Evolutionary conservation across 78 protist species (phyloP).

Genomic region (Pigoraptor vietnamica): DNA sequence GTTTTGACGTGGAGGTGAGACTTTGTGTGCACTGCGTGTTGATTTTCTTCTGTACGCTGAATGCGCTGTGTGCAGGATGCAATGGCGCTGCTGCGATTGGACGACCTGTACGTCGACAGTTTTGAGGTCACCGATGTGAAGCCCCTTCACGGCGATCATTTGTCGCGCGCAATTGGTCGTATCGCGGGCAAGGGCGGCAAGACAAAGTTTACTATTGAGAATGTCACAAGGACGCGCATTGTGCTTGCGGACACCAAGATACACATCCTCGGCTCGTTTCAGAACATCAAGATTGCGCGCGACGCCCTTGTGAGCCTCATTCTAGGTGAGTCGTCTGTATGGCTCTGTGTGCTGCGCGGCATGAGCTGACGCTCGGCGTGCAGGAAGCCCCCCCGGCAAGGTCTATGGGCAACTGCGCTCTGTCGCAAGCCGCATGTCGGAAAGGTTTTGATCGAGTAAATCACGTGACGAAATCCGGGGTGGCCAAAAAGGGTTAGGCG

Average conservation of each 20-base stretch:
- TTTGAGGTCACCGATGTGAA: slow-evolving; percentile 93
- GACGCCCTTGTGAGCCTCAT: slow-evolving; percentile 88
- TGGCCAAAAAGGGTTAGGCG: too few relatives aligned
- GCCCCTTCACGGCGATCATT: slow-evolving; percentile 90
- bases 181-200: slow-evolving; percentile 96
- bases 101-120: slow-evolving; percentile 93
- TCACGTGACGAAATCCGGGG: too few relatives aligned
- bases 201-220: slow-evolving; percentile 94
- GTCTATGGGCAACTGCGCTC: not conserved
- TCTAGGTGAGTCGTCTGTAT: slow-evolving; percentile 53
- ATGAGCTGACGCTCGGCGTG: too few relatives aligned
- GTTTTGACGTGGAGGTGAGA: slow-evolving; percentile 75
- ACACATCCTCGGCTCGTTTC: slow-evolving; percentile 93
- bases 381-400: slow-evolving; percentile 1
- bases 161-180: slow-evolving; percentile 96
- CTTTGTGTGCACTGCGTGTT: not conserved
- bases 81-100: slow-evolving; percentile 93
- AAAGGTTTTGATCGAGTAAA: not conserved
- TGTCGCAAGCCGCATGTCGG: not conserved
- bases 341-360: too few relatives aligned
- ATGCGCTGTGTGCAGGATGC: slow-evolving; percentile 89
- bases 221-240: slow-evolving; percentile 92
- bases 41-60: not conserved
- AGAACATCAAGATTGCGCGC: slow-evolving; percentile 84
- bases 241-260: slow-evolving; percentile 93